These are phyloP conservation scores for Colletotrichum sp. DNA, from an alignment of 2,329 filamentous ascomycete genomes.

Conservation along the genomic window DNA sequence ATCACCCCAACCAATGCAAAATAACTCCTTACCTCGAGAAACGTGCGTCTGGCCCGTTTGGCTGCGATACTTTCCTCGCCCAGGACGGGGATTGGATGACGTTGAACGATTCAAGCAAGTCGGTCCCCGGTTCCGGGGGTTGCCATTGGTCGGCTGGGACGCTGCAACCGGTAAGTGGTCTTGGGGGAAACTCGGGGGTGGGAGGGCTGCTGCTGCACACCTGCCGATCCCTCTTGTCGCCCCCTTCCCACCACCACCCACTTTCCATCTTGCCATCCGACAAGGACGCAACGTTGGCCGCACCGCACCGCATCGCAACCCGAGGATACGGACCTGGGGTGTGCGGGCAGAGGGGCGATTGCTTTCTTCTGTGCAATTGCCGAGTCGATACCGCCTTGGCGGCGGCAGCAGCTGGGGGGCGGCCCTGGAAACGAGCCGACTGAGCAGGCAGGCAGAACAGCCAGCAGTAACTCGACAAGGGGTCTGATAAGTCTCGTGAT, in stretches of 20 bases:
- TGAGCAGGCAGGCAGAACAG: neutral
- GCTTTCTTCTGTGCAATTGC: neutral
- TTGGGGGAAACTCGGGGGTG: neutral
- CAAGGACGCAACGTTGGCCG: neutral
- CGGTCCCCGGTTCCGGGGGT: neutral
- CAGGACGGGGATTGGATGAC: conserved; percentile 8
- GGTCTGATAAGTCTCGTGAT: neutral
- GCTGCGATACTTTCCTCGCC: neutral
- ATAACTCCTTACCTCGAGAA: neutral
- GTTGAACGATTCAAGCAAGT: conserved; percentile 7
- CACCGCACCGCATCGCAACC: neutral
- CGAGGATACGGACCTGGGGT: neutral
- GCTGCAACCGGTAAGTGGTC: conserved; percentile 12
- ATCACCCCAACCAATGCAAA: neutral
- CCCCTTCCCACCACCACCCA: neutral
- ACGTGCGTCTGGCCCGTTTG: neutral
- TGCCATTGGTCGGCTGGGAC: neutral
- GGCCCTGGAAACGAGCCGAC: neutral
- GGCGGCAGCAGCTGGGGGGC: neutral
- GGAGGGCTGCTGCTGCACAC: neutral
- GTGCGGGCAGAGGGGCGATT: neutral
- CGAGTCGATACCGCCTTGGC: neutral
- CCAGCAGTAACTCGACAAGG: neutral
- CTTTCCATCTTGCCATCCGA: neutral
- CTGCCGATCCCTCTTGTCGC: neutral